Base-by-base conservation (phyloP, 495 filamentous ascomycete genomes). In the Aspergillus carlsbadensis region DNA sequence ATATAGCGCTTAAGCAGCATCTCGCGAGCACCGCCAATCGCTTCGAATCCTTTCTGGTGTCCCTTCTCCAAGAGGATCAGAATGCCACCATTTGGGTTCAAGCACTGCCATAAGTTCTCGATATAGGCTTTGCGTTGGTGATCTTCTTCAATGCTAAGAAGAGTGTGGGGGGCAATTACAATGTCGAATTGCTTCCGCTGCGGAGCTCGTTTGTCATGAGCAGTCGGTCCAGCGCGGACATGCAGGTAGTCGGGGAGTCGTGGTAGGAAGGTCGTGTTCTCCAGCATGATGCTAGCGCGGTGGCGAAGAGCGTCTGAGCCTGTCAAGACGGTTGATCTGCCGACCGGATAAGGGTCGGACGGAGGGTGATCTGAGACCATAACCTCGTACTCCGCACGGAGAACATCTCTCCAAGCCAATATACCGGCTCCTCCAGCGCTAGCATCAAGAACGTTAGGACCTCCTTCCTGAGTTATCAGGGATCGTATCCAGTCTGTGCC, bases 11-110 rank as follows among this genome's bases (percentile, higher is more conserved):
- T 81, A 0, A 98, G 81, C 3, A 98, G 73, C 58, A 87, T 81
- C 41, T 88, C 74, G 22, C 94, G 85, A 6, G 92, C 92, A 36
- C 86, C 84, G 20, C 91, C 92, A 46, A 98, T 85, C 1, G 90
- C 86, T 70, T 98, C 94, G 58, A 98, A 98, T 0, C 94, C 94
- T 21, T 87, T 83, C 34, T 92, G 90, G 17, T 92, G 81, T 3
- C 92, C 94, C 71, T 98, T 98, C 67, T 98, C 94, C 21, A 96
- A 67, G 2, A 98, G 71, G 50, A 98, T 83, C 10, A 98, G 78
- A 10, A 98, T 81, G 41, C 94, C 94, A 10, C 94, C 94, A 26
- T 89, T 79, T 7, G 90, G 90, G 22, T 87, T 87, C 1, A 97
- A 79, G 54, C 96, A 81, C 5, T 84, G 80, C 94, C 94, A 98